Evolutionary conservation across 352 stramenopile genomes (phyloP).

Genomic region (Globisporangium canariense): DNA sequence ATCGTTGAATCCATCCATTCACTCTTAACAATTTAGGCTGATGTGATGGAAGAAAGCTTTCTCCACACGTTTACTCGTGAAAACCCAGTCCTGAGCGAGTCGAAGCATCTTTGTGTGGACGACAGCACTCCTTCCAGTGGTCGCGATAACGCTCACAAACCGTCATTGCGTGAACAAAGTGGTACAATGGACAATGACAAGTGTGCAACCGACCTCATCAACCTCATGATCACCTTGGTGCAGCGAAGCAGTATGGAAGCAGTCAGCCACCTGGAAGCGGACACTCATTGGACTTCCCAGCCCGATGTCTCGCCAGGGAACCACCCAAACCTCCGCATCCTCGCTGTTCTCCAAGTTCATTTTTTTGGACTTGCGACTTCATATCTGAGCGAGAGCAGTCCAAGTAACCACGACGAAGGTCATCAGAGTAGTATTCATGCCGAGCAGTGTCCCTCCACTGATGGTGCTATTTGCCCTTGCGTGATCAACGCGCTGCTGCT

Average conservation of each 20-base stretch:
- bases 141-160: background rate
- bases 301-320: background rate
- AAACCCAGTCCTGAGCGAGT: background rate
- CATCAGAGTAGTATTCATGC: background rate
- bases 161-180: too few relatives aligned
- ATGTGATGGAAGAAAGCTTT: conserved; percentile 28
- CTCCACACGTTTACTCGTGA: conserved; percentile 13
- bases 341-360: conserved; percentile 41
- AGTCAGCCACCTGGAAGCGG: conserved; percentile 8
- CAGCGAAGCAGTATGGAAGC: conserved; percentile 14
- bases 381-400: background rate
- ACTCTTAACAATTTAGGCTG: conserved; percentile 7
- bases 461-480: conserved; percentile 8
- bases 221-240: conserved; percentile 12
- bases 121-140: background rate
- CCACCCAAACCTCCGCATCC: conserved; percentile 23
- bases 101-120: background rate
- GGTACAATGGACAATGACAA: background rate
- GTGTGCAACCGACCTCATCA: conserved; percentile 5
- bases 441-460: background rate
- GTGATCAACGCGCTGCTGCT: conserved; percentile 27
- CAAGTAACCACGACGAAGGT: background rate
- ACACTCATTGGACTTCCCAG: background rate
- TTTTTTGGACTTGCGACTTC: conserved; percentile 28
- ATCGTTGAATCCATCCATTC: background rate